Evolutionary conservation across 208 protist genomes (phyloP).

Genomic region (Leishmania amazonensis): DNA sequence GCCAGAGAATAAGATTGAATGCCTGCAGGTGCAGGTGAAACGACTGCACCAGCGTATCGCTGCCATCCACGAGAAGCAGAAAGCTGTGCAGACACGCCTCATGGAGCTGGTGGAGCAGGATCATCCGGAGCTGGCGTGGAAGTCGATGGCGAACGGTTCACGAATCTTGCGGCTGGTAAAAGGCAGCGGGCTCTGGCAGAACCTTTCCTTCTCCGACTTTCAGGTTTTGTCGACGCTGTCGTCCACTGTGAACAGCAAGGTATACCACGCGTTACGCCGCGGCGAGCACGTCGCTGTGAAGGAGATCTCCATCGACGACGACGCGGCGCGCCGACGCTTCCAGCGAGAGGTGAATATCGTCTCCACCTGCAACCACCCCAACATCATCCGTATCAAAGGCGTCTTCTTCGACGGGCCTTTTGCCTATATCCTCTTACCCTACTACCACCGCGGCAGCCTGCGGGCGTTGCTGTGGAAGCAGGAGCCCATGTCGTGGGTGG

Average conservation of each 20-base stretch:
- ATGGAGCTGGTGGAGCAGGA: conserved; percentile 55
- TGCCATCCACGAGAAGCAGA: conserved; percentile 43
- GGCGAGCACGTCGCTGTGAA: conserved; percentile 74
- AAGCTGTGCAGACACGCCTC: conserved; percentile 54
- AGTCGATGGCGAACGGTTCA: conserved; percentile 61
- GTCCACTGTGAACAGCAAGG: conserved; percentile 71
- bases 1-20: conserved; percentile 37
- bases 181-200: conserved; percentile 72
- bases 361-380: conserved; percentile 57
- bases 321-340: conserved; percentile 45
- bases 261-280: conserved; percentile 58
- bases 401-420: conserved; percentile 81
- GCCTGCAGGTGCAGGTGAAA: conserved; percentile 43
- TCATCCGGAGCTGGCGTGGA: conserved; percentile 74
- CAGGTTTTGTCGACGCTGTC: conserved; percentile 55
- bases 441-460: conserved; percentile 56
- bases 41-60: conserved; percentile 37
- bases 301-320: conserved; percentile 61
- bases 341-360: conserved; percentile 69
- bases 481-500: conserved; percentile 45
- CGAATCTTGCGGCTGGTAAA: conserved; percentile 69
- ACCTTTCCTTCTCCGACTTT: conserved; percentile 67
- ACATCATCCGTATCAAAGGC: conserved; percentile 70
- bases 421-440: conserved; percentile 69
- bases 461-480: conserved; percentile 34